Evolutionary conservation across 495 filamentous ascomycete species (phyloP).

Genomic region (Aspergillus haitiensis): DNA sequence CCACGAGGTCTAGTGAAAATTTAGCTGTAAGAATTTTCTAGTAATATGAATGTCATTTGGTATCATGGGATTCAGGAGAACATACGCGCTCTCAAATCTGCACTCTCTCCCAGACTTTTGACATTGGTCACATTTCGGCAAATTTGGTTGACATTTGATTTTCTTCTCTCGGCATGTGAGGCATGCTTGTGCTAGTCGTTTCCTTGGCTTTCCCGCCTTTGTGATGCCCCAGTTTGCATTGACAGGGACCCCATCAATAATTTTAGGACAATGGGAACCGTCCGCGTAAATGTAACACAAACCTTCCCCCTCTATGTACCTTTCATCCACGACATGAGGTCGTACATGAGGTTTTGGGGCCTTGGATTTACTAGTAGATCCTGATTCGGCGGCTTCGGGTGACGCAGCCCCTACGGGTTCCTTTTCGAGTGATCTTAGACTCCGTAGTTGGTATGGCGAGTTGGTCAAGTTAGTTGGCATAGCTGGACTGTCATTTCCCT

Average conservation of each 20-base stretch:
- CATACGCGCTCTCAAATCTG: conserved; percentile 86
- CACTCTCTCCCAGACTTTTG: conserved; percentile 84
- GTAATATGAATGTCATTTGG: not conserved
- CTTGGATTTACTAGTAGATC: conserved; percentile 13
- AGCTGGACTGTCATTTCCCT: conserved; percentile 22
- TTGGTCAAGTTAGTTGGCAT: conserved; percentile 1
- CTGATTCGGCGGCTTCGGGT: conserved; percentile 22
- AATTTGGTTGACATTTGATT: conserved; percentile 90
- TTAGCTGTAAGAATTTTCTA: conserved; percentile 3
- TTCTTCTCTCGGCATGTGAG: conserved; percentile 93
- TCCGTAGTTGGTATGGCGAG: conserved; percentile 19
- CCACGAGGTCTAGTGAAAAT: conserved; percentile 37
- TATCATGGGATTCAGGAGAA: conserved; percentile 20
- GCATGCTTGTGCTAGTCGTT: conserved; percentile 85
- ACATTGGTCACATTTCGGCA: conserved; percentile 83
- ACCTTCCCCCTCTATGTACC: conserved; percentile 69
- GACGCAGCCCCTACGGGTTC: conserved; percentile 22
- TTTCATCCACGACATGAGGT: conserved; percentile 52
- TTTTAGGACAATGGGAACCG: conserved; percentile 76
- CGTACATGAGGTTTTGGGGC: conserved; percentile 25
- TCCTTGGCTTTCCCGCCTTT: conserved; percentile 88
- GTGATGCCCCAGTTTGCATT: conserved; percentile 93
- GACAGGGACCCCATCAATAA: conserved; percentile 81
- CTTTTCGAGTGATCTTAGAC: conserved; percentile 23
- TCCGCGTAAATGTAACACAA: conserved; percentile 87